A percentile compares a stretch with the other conserved stretches of the same genome.
These are phyloP conservation scores for Venturia pyrina DNA, from an alignment of 2,329 filamentous ascomycete genomes.

Conservation along the genomic window DNA sequence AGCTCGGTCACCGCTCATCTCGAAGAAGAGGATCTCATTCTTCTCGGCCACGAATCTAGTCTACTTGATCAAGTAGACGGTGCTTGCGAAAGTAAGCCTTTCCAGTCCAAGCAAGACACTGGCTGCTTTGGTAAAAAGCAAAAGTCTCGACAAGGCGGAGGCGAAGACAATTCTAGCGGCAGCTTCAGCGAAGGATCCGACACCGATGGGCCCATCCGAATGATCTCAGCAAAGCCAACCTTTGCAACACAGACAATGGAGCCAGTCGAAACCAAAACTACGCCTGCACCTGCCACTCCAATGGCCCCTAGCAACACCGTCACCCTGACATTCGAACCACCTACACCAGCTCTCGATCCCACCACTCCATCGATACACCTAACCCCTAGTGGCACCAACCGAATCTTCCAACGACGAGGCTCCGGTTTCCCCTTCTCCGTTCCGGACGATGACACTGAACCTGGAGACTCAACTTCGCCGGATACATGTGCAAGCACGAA, in stretches of 20 bases:
- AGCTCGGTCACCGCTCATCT: not conserved
- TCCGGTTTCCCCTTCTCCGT: not conserved
- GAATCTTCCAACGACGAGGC: not conserved
- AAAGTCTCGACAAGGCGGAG: not conserved
- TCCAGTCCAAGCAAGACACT: not conserved
- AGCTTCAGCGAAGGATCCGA: constrained; percentile 3
- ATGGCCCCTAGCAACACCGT: not conserved
- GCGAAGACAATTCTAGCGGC: not conserved
- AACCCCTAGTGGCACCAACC: not conserved
- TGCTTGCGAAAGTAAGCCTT: constrained; percentile 3
- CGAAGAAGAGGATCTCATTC: constrained; percentile 1
- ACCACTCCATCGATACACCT: not conserved
- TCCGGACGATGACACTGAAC: not conserved
- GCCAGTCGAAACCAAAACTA: not conserved
- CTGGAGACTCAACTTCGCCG: not conserved
- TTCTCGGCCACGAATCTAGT: not conserved
- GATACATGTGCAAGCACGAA: not conserved
- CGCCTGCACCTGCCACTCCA: not conserved
- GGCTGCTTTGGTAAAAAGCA: not conserved
- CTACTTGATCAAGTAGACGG: constrained; percentile 6
- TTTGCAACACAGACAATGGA: not conserved
- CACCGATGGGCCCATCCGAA: constrained; percentile 2
- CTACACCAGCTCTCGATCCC: not conserved
- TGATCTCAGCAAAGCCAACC: constrained; percentile 6
- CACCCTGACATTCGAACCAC: not conserved